Base-by-base conservation (phyloP, 179 eudicot genomes). In the Silene noctiflora region DNA sequence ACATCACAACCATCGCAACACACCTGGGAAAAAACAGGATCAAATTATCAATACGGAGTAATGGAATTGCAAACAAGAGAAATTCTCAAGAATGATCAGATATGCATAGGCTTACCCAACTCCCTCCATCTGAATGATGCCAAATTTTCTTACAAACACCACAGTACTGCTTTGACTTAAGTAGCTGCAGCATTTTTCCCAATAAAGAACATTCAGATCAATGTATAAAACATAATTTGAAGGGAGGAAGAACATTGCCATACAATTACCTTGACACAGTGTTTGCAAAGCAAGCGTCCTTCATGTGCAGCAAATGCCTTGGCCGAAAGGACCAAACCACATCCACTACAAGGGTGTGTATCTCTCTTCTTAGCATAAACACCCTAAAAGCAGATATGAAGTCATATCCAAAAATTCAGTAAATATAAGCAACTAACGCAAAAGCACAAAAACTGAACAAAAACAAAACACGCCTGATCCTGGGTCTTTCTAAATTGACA, bases 1-100 rank as follows among this genome's bases (percentile, higher is more conserved):
- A 89, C 92, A 79, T 96, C 86, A 81, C 99, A 96, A 77, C 94
- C 90, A 88, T 96, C 99, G 77, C 99, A 96, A 20, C 96, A 86
- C 22, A 91, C 97, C 99, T 95, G 65, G 31, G 59, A 44, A 51
- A 59, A 29, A 55, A 65, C 73, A 33, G 39, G 6, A 33, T 20
- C 53, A 59, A 58, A 11, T 46, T n/a, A 66, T 69, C 71, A 66
- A 69, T 39, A 27, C 12, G 3, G 24, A 14, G 31, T 60, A 25
- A 66, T 27, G 42, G 14, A 42, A 13, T n/a, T 5, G 69, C 53
- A 72, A 12, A 44, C 63, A 6, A 39, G 71, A 17, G 27, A 16
- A 31, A 62, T 13, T 62, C 60, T 29, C 11, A 64, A 12, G 25
- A 69, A 17, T 3, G 19, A 67, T 29, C 59, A 11, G 66, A 73